Evolutionary conservation across 441 rosid species (phyloP).

Genomic region (Brassica hybrid): DNA sequence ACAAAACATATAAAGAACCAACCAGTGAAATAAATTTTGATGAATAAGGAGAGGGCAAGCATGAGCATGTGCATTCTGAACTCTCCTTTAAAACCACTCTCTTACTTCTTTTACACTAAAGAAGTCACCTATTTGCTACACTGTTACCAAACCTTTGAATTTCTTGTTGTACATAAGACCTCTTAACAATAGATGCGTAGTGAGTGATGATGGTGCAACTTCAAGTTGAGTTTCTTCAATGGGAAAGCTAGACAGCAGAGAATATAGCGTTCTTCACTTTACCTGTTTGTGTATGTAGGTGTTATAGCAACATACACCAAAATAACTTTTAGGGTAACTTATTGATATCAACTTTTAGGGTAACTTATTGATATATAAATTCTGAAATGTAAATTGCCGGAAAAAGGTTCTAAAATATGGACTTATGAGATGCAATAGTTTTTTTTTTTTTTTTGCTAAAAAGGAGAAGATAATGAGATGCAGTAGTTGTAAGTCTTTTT

Average conservation of each 20-base stretch:
- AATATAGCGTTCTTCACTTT: constrained; percentile 31
- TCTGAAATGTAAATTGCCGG: background rate
- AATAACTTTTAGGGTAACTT: background rate
- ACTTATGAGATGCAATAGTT: too few relatives aligned
- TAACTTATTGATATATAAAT: background rate
- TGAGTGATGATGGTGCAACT: constrained; percentile 30
- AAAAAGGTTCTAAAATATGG: background rate
- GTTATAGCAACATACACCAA: constrained; percentile 4
- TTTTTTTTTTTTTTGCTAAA: too few relatives aligned
- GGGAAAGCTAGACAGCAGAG: constrained; percentile 37
- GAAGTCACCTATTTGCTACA: constrained; percentile 39
- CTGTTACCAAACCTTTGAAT: constrained; percentile 33
- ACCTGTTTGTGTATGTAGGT: constrained; percentile 27
- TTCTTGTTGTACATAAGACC: constrained; percentile 36
- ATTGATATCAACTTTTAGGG: background rate
- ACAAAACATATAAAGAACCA: constrained; percentile 36
- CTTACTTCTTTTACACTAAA: constrained; percentile 42
- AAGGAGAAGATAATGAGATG: too few relatives aligned
- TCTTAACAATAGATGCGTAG: constrained; percentile 24
- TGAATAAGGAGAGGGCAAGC: constrained; percentile 29
- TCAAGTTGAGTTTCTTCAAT: constrained; percentile 38
- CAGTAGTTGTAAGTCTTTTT: too few relatives aligned
- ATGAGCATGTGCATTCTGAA: constrained; percentile 41
- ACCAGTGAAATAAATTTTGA: too few relatives aligned
- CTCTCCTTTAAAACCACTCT: constrained; percentile 19